Base-by-base conservation (phyloP, 345 rosid species). In the Syzygium aromaticum region DNA sequence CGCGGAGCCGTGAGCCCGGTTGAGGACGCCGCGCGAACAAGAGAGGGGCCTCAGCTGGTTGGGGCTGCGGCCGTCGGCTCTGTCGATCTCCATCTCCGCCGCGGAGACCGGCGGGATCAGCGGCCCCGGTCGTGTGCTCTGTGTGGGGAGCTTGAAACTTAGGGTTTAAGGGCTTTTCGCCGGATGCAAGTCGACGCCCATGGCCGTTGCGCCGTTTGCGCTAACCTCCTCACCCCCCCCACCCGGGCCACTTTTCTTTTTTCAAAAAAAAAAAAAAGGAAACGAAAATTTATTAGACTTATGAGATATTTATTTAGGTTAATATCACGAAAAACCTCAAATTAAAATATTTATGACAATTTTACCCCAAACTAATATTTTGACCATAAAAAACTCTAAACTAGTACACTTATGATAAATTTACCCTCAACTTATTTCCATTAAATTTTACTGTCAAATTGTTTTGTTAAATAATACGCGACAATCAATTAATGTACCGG, bases 1-100 rank as follows among this genome's bases (percentile, higher is more conserved):
- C 43, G 99, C 98, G 38, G 99, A 98, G 85, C 99, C 99, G 91
- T 98, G 98, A 78, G 99, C 96, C 57, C 98, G 98, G 89, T 95
- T 93, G 84, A 95, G 99, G 84, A 94, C 90, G 89, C 91, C 94
- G 64, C 95, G 96, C 27, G 97, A 91, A 90, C 97, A 95, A 78
- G 96, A 91, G 12, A 96, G 93, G 6, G 97, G 98, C 89, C 99
- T 93, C 89, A 96, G 89, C 43, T 98, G 99, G 90, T 93, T 94
- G 23, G 92, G 91, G 8, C 90, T 90, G 54, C 96, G 94, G 0
- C 98, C 96, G 85, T 95, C 96, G 52, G 90, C 94, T 87, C 99
- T 90, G 11, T 95, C 95, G 0, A 89, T 91, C 89, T 91, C 96
- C 99, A 95, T 95, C 19, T 67, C 78, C 46, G 11, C 59, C 17